Evolutionary conservation across 202 grass and related monocot genomes (phyloP).

Genomic region (Setaria viridis): DNA sequence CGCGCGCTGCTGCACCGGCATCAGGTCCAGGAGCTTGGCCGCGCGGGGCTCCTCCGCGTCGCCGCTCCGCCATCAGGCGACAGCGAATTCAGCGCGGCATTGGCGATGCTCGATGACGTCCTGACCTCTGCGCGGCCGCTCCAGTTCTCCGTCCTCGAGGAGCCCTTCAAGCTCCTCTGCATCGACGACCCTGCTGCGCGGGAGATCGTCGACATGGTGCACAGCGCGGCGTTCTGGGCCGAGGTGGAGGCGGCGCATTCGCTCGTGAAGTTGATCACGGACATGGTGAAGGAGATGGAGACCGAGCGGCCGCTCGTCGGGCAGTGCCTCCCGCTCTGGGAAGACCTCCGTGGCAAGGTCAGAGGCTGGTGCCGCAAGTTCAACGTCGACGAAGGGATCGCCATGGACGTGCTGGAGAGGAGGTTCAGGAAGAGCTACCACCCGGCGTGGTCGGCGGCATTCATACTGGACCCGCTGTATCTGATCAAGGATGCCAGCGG

Average conservation of each 20-base stretch:
- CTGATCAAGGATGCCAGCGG: constrained; percentile 81
- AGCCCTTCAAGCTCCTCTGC: constrained; percentile 68
- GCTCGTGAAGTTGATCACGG: constrained; percentile 62
- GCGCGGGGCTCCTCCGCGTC: constrained; percentile 56
- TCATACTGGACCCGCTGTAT: constrained; percentile 82
- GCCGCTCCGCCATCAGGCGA: constrained; percentile 1
- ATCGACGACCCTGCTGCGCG: constrained; percentile 54
- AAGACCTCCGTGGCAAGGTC: constrained; percentile 74
- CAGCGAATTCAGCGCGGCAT: constrained; percentile 27
- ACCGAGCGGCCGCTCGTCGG: constrained; percentile 68
- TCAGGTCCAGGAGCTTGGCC: constrained; percentile 67
- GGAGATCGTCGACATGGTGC: constrained; percentile 68
- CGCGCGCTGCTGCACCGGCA: constrained; percentile 72
- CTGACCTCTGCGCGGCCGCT: constrained; percentile 60
- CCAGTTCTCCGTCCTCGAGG: constrained; percentile 63
- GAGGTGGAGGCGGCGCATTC: constrained; percentile 71
- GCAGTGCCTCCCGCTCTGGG: constrained; percentile 82
- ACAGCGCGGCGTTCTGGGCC: constrained; percentile 71
- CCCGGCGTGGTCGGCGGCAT: constrained; percentile 85
- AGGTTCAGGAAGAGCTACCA: constrained; percentile 90
- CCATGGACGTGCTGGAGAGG: constrained; percentile 68
- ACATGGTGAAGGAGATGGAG: constrained; percentile 74
- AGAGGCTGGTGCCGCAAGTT: constrained; percentile 77
- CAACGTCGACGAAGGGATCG: constrained; percentile 55
- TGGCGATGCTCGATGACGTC: constrained; percentile 81